Evolutionary conservation across 2,329 filamentous ascomycete species (phyloP).

Genomic region (Pyrenophora teres): DNA sequence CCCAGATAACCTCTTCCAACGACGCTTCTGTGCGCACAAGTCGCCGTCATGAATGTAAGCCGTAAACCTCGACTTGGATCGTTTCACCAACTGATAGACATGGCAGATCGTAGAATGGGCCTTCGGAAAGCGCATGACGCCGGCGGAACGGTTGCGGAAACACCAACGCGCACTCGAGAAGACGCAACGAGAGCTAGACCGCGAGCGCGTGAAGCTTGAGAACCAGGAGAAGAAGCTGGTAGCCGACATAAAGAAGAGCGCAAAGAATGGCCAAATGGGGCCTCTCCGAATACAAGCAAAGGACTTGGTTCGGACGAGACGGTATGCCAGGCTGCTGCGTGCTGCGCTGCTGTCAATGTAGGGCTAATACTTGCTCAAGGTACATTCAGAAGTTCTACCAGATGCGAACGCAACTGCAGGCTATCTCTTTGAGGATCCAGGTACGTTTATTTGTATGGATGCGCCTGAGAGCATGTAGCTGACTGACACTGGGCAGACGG

Average conservation of each 20-base stretch:
- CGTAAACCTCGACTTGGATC: neutral
- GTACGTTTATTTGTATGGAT: conserved; percentile 53
- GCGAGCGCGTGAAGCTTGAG: conserved; percentile 92
- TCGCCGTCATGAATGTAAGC: conserved; percentile 54
- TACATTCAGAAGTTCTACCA: conserved; percentile 98
- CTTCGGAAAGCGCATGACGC: conserved; percentile 98
- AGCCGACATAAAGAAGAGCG: conserved; percentile 95
- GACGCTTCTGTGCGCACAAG: conserved; percentile 10
- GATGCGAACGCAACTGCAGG: conserved; percentile 96
- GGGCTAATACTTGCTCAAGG: conserved; percentile 51
- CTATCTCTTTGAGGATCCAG: conserved; percentile 93
- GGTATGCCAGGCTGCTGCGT: conserved; percentile 52
- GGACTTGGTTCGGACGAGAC: conserved; percentile 88
- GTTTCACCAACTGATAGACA: neutral
- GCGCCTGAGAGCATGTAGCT: conserved; percentile 11
- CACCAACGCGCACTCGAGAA: conserved; percentile 97
- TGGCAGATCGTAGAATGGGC: conserved; percentile 86
- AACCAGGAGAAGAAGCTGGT: conserved; percentile 98
- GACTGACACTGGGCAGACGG: conserved; percentile 66
- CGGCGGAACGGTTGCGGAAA: conserved; percentile 85
- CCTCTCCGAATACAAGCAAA: conserved; percentile 98
- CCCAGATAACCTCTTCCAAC: conserved; percentile 1
- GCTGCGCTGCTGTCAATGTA: neutral
- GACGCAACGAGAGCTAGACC: conserved; percentile 93
- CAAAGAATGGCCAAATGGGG: conserved; percentile 98